Percentiles rank a stretch among this genome's conserved stretches.
These are phyloP conservation scores for Tuber microsphaerosporum DNA, from an alignment of 495 filamentous ascomycete genomes.

Conservation along the genomic window DNA sequence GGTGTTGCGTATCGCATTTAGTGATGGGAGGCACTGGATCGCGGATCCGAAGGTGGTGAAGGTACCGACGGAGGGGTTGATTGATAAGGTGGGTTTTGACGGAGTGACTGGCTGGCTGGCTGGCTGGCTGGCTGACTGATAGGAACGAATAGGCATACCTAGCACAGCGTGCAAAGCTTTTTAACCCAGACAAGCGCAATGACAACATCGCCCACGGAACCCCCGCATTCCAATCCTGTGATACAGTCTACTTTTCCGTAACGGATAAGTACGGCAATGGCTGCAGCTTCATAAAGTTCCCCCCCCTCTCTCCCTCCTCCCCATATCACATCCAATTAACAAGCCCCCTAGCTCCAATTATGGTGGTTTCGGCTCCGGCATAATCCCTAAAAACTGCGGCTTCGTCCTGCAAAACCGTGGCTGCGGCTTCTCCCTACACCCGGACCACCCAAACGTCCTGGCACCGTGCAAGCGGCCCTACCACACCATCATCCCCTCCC, in stretches of 20 bases:
- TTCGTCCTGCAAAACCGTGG: slow-evolving; percentile 96
- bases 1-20: slow-evolving; percentile 82
- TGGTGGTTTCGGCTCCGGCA: slow-evolving; percentile 77
- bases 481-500: slow-evolving; percentile 93
- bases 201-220: slow-evolving; percentile 53
- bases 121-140: not conserved
- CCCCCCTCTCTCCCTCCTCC: slow-evolving; percentile 70
- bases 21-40: slow-evolving; percentile 83
- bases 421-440: slow-evolving; percentile 64
- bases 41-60: slow-evolving; percentile 65
- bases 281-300: slow-evolving; percentile 92
- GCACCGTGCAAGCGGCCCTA: slow-evolving; percentile 85
- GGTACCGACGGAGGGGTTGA: slow-evolving; percentile 59
- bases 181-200: slow-evolving; percentile 54
- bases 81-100: slow-evolving; percentile 44
- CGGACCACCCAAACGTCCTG: slow-evolving; percentile 66
- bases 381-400: slow-evolving; percentile 74
- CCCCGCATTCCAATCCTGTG: slow-evolving; percentile 60
- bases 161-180: slow-evolving; percentile 61
- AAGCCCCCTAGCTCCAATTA: slow-evolving; percentile 67
- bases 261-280: slow-evolving; percentile 78
- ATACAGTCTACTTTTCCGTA: slow-evolving; percentile 89
- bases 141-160: slow-evolving; percentile 50
- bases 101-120: not conserved
- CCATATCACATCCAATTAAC: slow-evolving; percentile 48